Evolutionary conservation across 306 rosid species (phyloP).

Genomic region (Quercus dentata): DNA sequence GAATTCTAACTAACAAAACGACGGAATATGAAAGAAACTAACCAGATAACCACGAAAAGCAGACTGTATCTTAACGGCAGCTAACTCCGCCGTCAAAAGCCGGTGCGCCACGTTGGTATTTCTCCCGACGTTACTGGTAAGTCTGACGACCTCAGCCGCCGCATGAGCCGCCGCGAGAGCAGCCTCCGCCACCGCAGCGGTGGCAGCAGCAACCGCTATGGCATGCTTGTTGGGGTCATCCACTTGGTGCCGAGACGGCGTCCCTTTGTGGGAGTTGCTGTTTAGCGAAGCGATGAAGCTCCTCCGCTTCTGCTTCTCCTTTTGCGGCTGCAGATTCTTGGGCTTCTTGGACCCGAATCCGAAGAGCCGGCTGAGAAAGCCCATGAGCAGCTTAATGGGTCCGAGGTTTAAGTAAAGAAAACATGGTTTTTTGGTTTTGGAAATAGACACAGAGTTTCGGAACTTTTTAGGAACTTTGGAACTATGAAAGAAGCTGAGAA

Average conservation of each 20-base stretch:
- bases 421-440: constrained; percentile 16
- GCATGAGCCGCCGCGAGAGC: constrained; percentile 96
- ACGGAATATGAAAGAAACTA: not conserved
- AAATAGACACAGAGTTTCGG: not conserved
- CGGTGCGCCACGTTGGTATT: not conserved
- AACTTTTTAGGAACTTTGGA: not conserved
- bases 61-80: constrained; percentile 72
- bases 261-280: not conserved
- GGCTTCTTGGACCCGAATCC: constrained; percentile 60
- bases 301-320: constrained; percentile 44
- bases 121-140: constrained; percentile 32
- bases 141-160: constrained; percentile 83
- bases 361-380: constrained; percentile 87
- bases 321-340: constrained; percentile 8
- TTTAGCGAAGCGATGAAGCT: constrained; percentile 25
- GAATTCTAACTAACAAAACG: not conserved
- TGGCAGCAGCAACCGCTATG: constrained; percentile 87
- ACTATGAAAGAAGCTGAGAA: not conserved
- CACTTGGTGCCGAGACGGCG: constrained; percentile 19
- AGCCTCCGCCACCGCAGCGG: constrained; percentile 90
- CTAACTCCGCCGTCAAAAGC: constrained; percentile 26
- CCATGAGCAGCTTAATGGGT: constrained; percentile 40
- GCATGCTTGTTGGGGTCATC: constrained; percentile 74
- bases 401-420: not conserved
- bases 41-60: constrained; percentile 86